Percentiles rank a stretch among this genome's conserved stretches.
Evolutionary conservation across 306 rosid species (phyloP).

Genomic region (Alnus rubra): DNA sequence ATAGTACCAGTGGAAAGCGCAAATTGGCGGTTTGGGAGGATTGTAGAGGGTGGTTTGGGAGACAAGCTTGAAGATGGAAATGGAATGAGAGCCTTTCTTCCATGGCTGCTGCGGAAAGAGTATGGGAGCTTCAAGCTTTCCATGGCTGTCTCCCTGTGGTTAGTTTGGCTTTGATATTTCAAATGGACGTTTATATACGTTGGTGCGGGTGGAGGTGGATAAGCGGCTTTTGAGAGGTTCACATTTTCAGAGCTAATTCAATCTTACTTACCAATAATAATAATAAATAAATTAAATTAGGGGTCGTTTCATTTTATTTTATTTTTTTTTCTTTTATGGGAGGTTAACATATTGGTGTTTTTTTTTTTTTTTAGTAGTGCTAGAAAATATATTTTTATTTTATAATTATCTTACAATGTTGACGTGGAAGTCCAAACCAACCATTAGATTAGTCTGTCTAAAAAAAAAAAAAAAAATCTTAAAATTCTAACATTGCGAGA

Average conservation of each 20-base stretch:
- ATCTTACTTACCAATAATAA: background rate
- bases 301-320: too few species aligned
- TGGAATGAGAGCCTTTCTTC: constrained; percentile 27
- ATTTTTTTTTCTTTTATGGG: too few species aligned
- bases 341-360: too few species aligned
- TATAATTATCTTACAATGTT: too few species aligned
- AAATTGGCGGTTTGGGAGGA: constrained; percentile 20
- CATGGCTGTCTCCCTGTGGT: constrained; percentile 23
- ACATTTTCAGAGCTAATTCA: constrained; percentile 1
- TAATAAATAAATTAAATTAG: too few species aligned
- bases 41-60: constrained; percentile 18
- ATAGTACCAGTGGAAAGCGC: constrained; percentile 33
- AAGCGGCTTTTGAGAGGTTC: constrained; percentile 23
- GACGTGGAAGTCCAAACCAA: too few species aligned
- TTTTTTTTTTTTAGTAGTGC: too few species aligned
- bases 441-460: too few species aligned
- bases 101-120: constrained; percentile 15
- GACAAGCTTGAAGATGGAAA: constrained; percentile 25
- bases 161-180: background rate
- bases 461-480: too few species aligned
- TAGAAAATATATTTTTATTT: too few species aligned
- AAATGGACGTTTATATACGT: constrained; percentile 32
- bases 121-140: constrained; percentile 41
- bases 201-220: constrained; percentile 26
- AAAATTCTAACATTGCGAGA: too few species aligned